These are phyloP conservation scores for Reticulascus tulasneorum DNA, from an alignment of 2,329 filamentous ascomycete species.

Conservation along the genomic window DNA sequence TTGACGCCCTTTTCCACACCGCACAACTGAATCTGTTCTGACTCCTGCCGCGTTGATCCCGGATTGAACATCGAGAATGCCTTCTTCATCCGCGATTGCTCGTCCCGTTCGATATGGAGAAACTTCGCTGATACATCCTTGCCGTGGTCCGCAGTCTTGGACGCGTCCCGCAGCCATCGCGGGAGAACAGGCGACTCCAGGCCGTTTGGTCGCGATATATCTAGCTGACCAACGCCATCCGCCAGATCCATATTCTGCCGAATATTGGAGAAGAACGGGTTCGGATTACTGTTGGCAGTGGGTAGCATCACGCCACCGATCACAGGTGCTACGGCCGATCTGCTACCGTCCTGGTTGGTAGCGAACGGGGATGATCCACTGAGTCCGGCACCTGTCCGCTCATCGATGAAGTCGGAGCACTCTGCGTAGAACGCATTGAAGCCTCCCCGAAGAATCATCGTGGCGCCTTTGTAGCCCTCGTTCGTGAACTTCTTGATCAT, in stretches of 20 bases:
- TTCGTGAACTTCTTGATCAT: constrained; percentile 89
- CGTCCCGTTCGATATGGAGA: constrained; percentile 74
- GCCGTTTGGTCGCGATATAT: constrained; percentile 44
- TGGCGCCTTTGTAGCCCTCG: constrained; percentile 73
- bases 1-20: constrained; percentile 93
- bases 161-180: constrained; percentile 69
- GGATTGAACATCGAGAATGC: constrained; percentile 54
- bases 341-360: constrained; percentile 39
- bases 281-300: constrained; percentile 60
- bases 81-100: constrained; percentile 89
- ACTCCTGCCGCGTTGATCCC: constrained; percentile 23
- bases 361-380: constrained; percentile 37
- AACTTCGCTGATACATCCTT: constrained; percentile 81
- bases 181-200: constrained; percentile 57
- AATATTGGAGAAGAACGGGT: constrained; percentile 95
- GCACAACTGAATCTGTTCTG: constrained; percentile 58
- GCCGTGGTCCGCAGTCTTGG: constrained; percentile 66
- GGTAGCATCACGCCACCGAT: constrained; percentile 87
- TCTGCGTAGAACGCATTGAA: constrained; percentile 68
- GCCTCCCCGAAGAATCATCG: constrained; percentile 76
- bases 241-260: constrained; percentile 94
- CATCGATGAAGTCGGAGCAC: constrained; percentile 63
- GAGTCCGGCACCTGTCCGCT: constrained; percentile 30
- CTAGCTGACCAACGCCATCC: constrained; percentile 83
- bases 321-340: constrained; percentile 61